phyloP scores from a whole-genome alignment of 305 asterid genomes.

The Coffea humblotiana region DNA sequence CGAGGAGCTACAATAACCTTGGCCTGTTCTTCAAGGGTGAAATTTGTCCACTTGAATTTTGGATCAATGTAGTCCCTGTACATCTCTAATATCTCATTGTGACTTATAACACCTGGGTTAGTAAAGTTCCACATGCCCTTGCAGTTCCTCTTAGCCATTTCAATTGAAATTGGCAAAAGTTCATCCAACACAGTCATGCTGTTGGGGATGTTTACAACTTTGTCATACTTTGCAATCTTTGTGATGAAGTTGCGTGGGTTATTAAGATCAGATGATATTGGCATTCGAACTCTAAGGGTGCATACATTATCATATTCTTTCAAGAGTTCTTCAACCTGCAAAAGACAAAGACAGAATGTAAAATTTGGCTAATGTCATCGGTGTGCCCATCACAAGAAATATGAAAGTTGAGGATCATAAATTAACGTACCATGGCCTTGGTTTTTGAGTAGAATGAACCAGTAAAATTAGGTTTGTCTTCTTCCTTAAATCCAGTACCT shows the following conservation, averaged over 20 bases:
- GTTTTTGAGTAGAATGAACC: constrained; percentile 96
- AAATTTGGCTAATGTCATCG: no score
- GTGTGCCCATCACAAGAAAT: constrained; percentile 5
- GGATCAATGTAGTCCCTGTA: constrained; percentile 71
- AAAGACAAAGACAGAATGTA: constrained; percentile 7
- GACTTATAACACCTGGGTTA: constrained; percentile 88
- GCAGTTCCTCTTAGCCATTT: constrained; percentile 91
- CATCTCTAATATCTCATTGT: constrained; percentile 90
- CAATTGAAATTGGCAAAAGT: constrained; percentile 87
- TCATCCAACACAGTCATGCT: constrained; percentile 96
- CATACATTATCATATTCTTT: constrained; percentile 83
- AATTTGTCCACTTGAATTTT: constrained; percentile 61
- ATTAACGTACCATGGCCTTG: constrained; percentile 73
- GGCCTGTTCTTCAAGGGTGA: constrained; percentile 90
- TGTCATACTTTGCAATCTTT: constrained; percentile 71
- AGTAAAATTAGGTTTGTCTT: constrained; percentile 73
- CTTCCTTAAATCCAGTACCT: constrained; percentile 81
- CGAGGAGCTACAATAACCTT: constrained; percentile 89
- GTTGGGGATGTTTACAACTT: constrained; percentile 93
- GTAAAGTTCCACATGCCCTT: constrained; percentile 96
- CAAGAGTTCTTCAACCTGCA: constrained; percentile 85
- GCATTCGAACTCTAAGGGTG: constrained; percentile 93
- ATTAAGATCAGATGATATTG: constrained; percentile 78
- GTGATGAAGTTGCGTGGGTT: constrained; percentile 95
- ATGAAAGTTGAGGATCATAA: neutral